Evolutionary conservation across 345 rosid genomes (phyloP), one percentile per base, ranked within the genome.

Genomic region (Balakata baccata): DNA sequence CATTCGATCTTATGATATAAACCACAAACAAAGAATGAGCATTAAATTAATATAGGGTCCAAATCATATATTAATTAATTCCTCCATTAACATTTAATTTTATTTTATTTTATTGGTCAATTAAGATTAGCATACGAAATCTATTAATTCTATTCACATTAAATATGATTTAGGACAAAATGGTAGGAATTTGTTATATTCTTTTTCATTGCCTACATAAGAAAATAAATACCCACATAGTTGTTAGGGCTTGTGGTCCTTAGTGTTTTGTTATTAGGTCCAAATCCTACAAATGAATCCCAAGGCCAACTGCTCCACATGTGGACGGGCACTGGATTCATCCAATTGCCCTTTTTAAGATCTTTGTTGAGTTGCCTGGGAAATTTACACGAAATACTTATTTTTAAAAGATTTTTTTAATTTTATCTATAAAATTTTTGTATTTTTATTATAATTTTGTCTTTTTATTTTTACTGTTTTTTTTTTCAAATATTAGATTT

Each of bases 221-320:
- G 56, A 41, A 56, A 20, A 67, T 8, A 29, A 61, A 61, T 11
- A 25, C 17, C 65, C 41, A 64, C n/a, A n/a, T n/a, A 62, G 75
- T 66, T 9, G 70, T 17, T 65, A 16, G 37, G 57, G 54, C 11
- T 4, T 51, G 76, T 41, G 64, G 76, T 43, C 76, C 69, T 9
- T 18, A 0, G 13, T 29, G 9, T 20, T 12, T 37, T 61, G 49
- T 62, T 18, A 18, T 14, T 18, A 0, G 29, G 20, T 34, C 64
- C 4, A 56, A 58, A 17, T 66, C 64, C 45, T 64, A 53, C 68
- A 12, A 53, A 54, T 41, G 25, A 4, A 65, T 65, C 64, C 53
- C n/a, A 70, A 46, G 18, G 25, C 52, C 11, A 74, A 54, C 76
- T 5, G 17, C 64, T 9, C 49, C n/a, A 45, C 58, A 66, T 45